Evolutionary conservation across 352 stramenopile species (phyloP).

Genomic region (Phytophthora pistaciae): DNA sequence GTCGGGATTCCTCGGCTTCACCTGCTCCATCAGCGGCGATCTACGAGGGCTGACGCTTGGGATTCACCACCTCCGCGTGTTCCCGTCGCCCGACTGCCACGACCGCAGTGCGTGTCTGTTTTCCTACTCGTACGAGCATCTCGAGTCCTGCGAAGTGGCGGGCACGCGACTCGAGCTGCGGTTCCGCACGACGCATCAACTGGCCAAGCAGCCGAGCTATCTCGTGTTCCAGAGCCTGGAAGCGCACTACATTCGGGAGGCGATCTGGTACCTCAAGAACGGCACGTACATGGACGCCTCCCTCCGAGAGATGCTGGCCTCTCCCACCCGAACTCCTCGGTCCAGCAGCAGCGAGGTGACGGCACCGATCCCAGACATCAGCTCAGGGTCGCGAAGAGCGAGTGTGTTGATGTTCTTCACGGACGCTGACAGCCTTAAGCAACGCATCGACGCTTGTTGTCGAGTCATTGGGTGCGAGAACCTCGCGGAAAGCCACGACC

Average conservation of each 20-base stretch:
- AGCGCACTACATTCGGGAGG: slow-evolving; percentile 68
- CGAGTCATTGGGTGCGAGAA: slow-evolving; percentile 58
- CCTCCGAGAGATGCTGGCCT: slow-evolving; percentile 34
- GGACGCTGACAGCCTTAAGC: slow-evolving; percentile 47
- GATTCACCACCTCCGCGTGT: slow-evolving; percentile 58
- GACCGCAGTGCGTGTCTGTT: slow-evolving; percentile 78
- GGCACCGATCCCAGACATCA: background rate
- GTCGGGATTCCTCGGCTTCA: slow-evolving; percentile 57
- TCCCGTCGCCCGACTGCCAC: slow-evolving; percentile 60
- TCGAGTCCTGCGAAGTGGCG: slow-evolving; percentile 59
- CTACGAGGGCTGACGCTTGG: slow-evolving; percentile 64
- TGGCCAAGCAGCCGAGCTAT: slow-evolving; percentile 66
- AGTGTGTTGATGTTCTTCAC: slow-evolving; percentile 46
- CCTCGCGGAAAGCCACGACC: slow-evolving; percentile 18
- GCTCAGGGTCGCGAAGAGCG: slow-evolving; percentile 11
- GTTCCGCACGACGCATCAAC: slow-evolving; percentile 47
- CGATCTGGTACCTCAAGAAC: slow-evolving; percentile 70
- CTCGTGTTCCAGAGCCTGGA: slow-evolving; percentile 69
- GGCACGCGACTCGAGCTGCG: slow-evolving; percentile 61
- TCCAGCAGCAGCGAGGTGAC: slow-evolving; percentile 3
- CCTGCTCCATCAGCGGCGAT: slow-evolving; percentile 68
- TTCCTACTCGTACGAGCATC: slow-evolving; percentile 66
- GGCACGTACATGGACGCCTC: slow-evolving; percentile 53
- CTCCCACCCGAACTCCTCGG: background rate
- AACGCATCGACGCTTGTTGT: slow-evolving; percentile 59